Percentiles rank a stretch among this genome's conserved stretches.
These are phyloP conservation scores for Leccinum proliferum DNA, from an alignment of 1,284 basidiomycete genomes.

Conservation along the genomic window DNA sequence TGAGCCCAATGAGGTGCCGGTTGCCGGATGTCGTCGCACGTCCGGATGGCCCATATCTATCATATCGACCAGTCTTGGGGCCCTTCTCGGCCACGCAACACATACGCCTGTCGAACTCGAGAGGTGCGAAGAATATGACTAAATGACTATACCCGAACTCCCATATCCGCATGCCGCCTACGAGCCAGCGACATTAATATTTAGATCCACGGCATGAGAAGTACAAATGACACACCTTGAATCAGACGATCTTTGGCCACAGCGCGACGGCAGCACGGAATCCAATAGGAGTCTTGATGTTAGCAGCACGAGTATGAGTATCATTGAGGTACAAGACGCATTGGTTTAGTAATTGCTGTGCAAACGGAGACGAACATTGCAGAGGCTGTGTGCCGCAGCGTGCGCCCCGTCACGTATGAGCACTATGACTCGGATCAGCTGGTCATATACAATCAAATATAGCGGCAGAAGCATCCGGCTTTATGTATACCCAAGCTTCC, in stretches of 20 bases:
- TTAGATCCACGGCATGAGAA: background rate
- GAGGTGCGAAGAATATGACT: conserved; percentile 46
- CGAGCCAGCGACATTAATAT: background rate
- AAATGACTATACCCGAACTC: conserved; percentile 45
- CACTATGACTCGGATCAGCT: too few species aligned
- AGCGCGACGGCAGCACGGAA: conserved; percentile 48
- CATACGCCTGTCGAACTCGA: conserved; percentile 34
- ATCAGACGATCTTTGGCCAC: conserved; percentile 42
- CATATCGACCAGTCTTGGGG: too few species aligned
- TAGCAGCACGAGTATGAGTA: conserved; percentile 50
- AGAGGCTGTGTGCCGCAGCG: conserved; percentile 29
- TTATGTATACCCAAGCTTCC: too few species aligned
- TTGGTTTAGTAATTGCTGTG: conserved; percentile 33
- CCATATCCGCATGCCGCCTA: conserved; percentile 49
- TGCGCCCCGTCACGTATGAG: conserved; percentile 15
- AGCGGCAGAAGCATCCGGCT: too few species aligned
- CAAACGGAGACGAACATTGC: conserved; percentile 36
- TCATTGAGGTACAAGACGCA: conserved; percentile 54
- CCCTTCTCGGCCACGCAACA: too few species aligned
- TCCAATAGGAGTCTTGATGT: too few species aligned
- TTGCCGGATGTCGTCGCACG: too few species aligned
- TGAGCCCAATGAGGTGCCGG: too few species aligned
- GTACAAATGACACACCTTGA: conserved; percentile 4
- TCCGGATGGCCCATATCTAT: too few species aligned
- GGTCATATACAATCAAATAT: too few species aligned